Evolutionary conservation across 768 basidiomycete species (phyloP), one percentile per base, ranked within the genome.

Genomic region (Xerocomus brunneocitrinus): DNA sequence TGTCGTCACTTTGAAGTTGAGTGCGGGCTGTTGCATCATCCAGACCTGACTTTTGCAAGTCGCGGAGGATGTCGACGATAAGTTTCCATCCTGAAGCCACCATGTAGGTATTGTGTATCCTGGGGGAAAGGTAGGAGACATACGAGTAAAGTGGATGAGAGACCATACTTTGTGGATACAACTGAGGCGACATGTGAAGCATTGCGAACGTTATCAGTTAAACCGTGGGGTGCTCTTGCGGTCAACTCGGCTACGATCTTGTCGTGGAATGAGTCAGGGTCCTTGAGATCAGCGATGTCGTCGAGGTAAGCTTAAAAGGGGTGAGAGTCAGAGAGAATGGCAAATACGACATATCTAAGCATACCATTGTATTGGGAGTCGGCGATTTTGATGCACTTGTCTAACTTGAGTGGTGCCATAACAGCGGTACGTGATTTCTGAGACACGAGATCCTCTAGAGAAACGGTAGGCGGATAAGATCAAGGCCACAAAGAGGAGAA

Each of bases 41-140:
- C 16, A 89, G 58, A 31, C 84, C 85, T 12, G 74, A 70, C 16
- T 76, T 69, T n/a, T 76, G 72, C 43, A 91, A 71, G 27, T 79
- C 74, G 48, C 75, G 75, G 50, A 92, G 71, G 31, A 74, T 73
- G 53, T 84, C 76, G 4, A 76, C 67, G n/a, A 88, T 82, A 45
- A 91, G 71, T 58, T 79, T 87, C 91, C 91, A 93, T 1, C 82
- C 85, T 14, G 88, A 82, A n/a, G 89, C 86, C 32, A 91, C 75
- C 79, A 87, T 81, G 67, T 89, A 91, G 8, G 81, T 68, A 64
- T 92, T 93, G 68, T 93, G 90, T 50, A 92, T 76, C 67, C 90
- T 92, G 60, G 39, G 48, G 32, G 25, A 57, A 36, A 8, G 50
- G 50, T 59, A 27, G 28, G 56, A 52, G 3, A 36, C 19, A 50